phyloP scores from a whole-genome alignment of 768 basidiomycete species.

The Leucosporidium scottii region DNA sequence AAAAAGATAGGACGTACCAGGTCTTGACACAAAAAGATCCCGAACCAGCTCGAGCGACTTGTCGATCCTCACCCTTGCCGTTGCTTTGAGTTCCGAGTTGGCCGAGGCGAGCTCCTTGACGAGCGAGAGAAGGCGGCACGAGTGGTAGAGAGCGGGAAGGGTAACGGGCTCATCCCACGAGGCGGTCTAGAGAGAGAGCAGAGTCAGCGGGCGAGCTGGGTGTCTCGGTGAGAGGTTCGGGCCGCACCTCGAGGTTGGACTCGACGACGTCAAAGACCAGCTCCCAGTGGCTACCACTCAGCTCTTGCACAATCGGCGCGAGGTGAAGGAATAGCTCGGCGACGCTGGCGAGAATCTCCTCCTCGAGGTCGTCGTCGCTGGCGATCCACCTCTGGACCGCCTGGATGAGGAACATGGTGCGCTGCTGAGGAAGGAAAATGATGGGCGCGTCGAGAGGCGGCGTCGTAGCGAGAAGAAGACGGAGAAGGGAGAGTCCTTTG shows the following conservation, averaged over 20 bases:
- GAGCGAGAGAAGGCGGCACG: constrained; percentile 58
- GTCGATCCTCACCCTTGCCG: constrained; percentile 58
- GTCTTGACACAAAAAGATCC: constrained; percentile 51
- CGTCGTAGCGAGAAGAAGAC: constrained; percentile 62
- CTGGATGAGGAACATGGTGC: constrained; percentile 81
- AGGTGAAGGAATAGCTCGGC: constrained; percentile 60
- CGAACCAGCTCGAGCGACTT: constrained; percentile 55
- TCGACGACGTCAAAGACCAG: constrained; percentile 83
- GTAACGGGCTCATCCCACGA: constrained; percentile 55
- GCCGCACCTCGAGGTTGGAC: constrained; percentile 71
- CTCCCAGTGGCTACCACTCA: constrained; percentile 86
- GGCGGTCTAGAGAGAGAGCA: constrained; percentile 48
- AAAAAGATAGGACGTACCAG: neutral
- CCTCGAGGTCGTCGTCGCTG: constrained; percentile 59
- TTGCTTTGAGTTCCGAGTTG: constrained; percentile 64
- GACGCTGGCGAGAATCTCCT: constrained; percentile 14
- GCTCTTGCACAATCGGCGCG: constrained; percentile 78
- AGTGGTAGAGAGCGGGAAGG: constrained; percentile 60
- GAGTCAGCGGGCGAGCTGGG: neutral
- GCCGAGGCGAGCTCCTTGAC: constrained; percentile 63
- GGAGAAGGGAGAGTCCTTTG: constrained; percentile 62
- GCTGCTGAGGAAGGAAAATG: constrained; percentile 72
- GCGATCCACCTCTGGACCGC: constrained; percentile 75
- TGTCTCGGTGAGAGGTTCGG: neutral
- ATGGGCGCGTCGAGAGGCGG: constrained; percentile 72